phyloP scores from a whole-genome alignment of 2,329 filamentous ascomycete genomes.

The Falciphora oryzae region DNA sequence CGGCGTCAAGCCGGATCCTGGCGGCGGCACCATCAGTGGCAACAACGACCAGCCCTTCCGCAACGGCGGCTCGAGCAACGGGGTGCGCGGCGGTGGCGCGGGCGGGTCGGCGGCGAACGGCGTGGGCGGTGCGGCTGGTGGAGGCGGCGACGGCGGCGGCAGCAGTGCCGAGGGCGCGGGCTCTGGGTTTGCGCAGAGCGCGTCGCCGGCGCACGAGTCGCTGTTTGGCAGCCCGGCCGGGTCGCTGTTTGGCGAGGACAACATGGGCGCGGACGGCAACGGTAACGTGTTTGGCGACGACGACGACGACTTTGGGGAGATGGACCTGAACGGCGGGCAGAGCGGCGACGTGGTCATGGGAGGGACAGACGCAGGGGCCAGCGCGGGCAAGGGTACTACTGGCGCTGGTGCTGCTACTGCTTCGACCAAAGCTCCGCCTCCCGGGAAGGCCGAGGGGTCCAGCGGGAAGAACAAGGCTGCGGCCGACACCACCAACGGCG shows the following conservation, averaged over 20 bases:
- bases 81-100: slow-evolving; percentile 28
- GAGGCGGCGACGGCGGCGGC: slow-evolving; percentile 20
- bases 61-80: slow-evolving; percentile 45
- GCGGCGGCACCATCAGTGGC: slow-evolving; percentile 66
- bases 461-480: not conserved
- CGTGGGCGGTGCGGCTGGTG: slow-evolving; percentile 24
- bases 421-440: not conserved
- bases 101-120: slow-evolving; percentile 20
- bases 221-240: slow-evolving; percentile 77
- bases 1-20: slow-evolving; percentile 33
- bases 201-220: slow-evolving; percentile 67
- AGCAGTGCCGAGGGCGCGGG: slow-evolving; percentile 37
- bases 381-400: slow-evolving; percentile 10
- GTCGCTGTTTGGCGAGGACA: slow-evolving; percentile 80
- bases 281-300: slow-evolving; percentile 65
- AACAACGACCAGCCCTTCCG: slow-evolving; percentile 60
- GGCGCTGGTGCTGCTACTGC: slow-evolving; percentile 5
- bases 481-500: not conserved
- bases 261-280: slow-evolving; percentile 35
- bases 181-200: slow-evolving; percentile 32
- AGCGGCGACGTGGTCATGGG: slow-evolving; percentile 27
- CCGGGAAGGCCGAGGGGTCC: not conserved
- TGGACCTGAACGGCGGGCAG: slow-evolving; percentile 49
- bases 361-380: slow-evolving; percentile 18
- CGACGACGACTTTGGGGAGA: slow-evolving; percentile 63